Percentiles rank a stretch among this genome's conserved stretches.
Evolutionary conservation across 106 monocot species (phyloP).

Genomic region (Agapanthus africanus): DNA sequence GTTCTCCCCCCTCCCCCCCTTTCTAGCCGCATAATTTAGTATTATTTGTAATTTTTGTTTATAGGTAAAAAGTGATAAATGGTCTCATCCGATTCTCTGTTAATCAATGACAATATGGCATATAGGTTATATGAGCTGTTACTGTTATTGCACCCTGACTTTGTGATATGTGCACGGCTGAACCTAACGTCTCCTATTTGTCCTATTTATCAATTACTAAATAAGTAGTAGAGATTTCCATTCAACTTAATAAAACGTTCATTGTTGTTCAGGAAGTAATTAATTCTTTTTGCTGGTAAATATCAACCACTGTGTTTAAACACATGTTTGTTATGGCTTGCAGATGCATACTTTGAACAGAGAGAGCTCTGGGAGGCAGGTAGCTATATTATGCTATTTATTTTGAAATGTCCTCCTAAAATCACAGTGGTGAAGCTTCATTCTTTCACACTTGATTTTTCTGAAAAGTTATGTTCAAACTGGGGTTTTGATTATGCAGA

Average conservation of each 20-base stretch:
- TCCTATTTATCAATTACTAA: not conserved
- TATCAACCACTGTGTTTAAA: not conserved
- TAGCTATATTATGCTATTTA: slow-evolving; percentile 4
- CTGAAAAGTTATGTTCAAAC: not conserved
- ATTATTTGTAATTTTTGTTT: not conserved
- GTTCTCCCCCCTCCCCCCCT: too few relatives aligned
- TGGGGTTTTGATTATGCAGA: slow-evolving; percentile 24
- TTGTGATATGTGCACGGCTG: not conserved
- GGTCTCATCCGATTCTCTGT: not conserved
- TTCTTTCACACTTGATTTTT: not conserved
- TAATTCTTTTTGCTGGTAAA: not conserved
- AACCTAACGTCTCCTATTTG: not conserved
- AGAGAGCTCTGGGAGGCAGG: slow-evolving; percentile 23
- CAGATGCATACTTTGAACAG: slow-evolving; percentile 21
- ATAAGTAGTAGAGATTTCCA: not conserved
- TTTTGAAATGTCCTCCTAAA: too few relatives aligned
- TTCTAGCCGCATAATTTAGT: not conserved
- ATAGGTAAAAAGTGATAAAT: not conserved
- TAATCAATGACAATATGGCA: not conserved
- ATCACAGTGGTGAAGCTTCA: not conserved
- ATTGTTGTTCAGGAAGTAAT: not conserved
- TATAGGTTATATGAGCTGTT: not conserved
- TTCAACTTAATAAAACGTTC: not conserved
- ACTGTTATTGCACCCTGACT: not conserved
- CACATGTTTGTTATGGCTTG: not conserved